These are phyloP conservation scores for Laetiporus sulphureus DNA, from an alignment of 1,284 basidiomycete genomes.

Conservation along the genomic window DNA sequence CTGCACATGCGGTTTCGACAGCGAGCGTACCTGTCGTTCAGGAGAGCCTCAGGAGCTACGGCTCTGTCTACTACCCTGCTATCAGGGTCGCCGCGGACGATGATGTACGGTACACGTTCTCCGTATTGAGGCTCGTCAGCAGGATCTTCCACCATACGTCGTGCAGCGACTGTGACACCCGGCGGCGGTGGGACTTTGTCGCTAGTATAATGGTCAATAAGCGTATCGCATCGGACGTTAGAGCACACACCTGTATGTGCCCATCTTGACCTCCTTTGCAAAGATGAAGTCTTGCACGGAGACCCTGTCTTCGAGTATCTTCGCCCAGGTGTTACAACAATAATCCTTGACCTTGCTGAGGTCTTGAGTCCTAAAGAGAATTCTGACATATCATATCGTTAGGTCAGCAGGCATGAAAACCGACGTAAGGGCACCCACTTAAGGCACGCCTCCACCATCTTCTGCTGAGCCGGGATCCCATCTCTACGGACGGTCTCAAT, in stretches of 20 bases:
- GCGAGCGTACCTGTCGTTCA: conserved; percentile 56
- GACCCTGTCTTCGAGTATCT: conserved; percentile 75
- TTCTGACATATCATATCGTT: conserved; percentile 41
- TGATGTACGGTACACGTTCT: conserved; percentile 90
- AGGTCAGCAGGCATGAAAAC: neutral
- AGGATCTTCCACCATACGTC: conserved; percentile 69
- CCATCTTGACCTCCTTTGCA: conserved; percentile 90
- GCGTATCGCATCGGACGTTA: neutral
- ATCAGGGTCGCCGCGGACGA: conserved; percentile 62
- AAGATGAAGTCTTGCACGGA: conserved; percentile 91
- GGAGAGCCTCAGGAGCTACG: conserved; percentile 71
- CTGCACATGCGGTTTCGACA: neutral
- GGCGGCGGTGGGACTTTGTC: conserved; percentile 85
- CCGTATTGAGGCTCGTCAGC: conserved; percentile 87
- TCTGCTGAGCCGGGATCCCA: conserved; percentile 80
- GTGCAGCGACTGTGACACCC: conserved; percentile 82
- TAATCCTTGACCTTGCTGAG: conserved; percentile 87
- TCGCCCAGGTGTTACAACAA: conserved; percentile 81
- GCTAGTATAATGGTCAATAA: conserved; percentile 29
- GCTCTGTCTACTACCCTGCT: conserved; percentile 79
- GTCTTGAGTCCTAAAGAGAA: conserved; percentile 86
- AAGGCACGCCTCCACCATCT: conserved; percentile 83
- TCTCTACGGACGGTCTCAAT: conserved; percentile 96
- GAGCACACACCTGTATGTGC: conserved; percentile 71
- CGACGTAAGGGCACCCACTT: conserved; percentile 49